Percentiles rank a stretch among this genome's conserved stretches.
These are phyloP conservation scores for Saccharomycopsis amapae DNA, from an alignment of 805 yeast genomes.

Conservation along the genomic window DNA sequence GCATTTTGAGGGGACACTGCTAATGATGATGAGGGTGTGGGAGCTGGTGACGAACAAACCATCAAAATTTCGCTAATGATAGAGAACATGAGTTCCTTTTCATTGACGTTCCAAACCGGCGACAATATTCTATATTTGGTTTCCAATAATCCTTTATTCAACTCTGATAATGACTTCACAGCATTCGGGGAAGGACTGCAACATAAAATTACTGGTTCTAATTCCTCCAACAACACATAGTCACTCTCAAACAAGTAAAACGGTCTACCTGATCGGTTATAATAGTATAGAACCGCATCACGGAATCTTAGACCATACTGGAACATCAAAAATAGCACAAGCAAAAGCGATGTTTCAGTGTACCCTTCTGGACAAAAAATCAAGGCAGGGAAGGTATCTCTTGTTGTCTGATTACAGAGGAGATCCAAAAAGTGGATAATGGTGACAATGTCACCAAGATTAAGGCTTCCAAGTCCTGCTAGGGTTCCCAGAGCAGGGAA, in stretches of 20 bases:
- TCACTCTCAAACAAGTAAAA: conserved; percentile 79
- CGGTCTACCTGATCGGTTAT: conserved; percentile 61
- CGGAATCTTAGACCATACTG: conserved; percentile 48
- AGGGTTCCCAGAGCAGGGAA: conserved; percentile 85
- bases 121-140: too few species aligned
- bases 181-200: too few species aligned
- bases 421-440: conserved; percentile 66
- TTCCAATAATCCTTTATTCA: too few species aligned
- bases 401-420: too few species aligned
- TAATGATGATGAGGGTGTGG: too few species aligned
- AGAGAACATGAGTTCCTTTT: too few species aligned
- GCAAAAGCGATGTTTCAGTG: conserved; percentile 79
- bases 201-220: conserved; percentile 53
- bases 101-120: too few species aligned
- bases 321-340: conserved; percentile 65
- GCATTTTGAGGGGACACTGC: too few species aligned
- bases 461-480: conserved; percentile 58
- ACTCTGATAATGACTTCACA: too few species aligned
- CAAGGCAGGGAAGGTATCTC: conserved; percentile 39
- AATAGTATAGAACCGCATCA: conserved; percentile 61
- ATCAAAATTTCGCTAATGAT: too few species aligned
- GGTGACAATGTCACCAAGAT: conserved; percentile 52
- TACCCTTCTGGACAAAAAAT: conserved; percentile 87
- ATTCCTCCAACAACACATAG: conserved; percentile 52
- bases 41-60: too few species aligned